phyloP scores from a whole-genome alignment of 345 rosid genomes.

The Litchi chinensis region DNA sequence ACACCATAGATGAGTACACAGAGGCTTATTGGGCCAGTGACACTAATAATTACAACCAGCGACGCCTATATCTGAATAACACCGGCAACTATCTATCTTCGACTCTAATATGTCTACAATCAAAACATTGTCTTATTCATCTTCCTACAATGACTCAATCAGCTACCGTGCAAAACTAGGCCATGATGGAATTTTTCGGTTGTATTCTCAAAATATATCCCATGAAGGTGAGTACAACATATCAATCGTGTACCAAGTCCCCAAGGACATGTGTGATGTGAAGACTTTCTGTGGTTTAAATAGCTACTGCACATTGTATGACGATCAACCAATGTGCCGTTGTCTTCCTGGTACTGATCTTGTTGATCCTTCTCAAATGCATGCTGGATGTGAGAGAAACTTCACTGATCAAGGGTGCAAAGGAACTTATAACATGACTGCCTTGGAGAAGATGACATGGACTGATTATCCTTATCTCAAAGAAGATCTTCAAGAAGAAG shows the following conservation, averaged over 20 bases:
- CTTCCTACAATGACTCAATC: not conserved
- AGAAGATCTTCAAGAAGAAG: not conserved
- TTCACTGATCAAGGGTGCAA: not conserved
- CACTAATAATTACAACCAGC: not conserved
- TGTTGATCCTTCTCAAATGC: not conserved
- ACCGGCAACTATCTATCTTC: not conserved
- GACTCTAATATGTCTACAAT: not conserved
- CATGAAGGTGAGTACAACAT: not conserved
- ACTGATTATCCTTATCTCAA: not conserved
- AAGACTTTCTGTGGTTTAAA: constrained; percentile 2
- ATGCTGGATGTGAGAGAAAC: not conserved
- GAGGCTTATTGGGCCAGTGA: constrained; percentile 17
- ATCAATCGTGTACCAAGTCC: not conserved
- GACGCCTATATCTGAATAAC: not conserved
- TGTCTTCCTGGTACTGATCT: not conserved
- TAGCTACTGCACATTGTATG: not conserved
- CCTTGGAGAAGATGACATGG: not conserved
- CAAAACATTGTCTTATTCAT: not conserved
- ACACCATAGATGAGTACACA: not conserved
- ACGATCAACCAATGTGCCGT: not conserved
- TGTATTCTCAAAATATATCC: not conserved
- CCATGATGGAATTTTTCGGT: not conserved
- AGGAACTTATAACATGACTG: not conserved
- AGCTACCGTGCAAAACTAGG: not conserved
- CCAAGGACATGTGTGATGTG: not conserved